Evolutionary conservation across 192 early-diverging fungal genomes (phyloP).

Genomic region (Jimgerdemannia flammicorona): DNA sequence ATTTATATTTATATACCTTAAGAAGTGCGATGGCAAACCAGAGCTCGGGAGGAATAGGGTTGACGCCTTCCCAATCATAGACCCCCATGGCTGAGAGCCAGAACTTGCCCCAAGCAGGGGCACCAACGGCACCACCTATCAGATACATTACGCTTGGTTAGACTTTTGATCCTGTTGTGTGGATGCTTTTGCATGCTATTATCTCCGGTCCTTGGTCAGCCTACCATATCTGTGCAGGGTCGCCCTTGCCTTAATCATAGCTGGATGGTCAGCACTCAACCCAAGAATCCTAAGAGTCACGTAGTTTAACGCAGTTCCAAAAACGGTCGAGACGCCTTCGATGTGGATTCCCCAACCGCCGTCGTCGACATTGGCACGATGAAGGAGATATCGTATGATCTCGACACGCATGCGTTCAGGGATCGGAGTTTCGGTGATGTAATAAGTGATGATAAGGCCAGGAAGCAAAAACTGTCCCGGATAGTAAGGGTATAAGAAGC

Average conservation of each 20-base stretch:
- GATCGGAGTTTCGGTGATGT: constrained; percentile 73
- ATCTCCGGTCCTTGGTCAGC: background rate
- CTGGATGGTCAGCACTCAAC: constrained; percentile 81
- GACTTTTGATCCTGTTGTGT: background rate
- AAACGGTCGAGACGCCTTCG: constrained; percentile 88
- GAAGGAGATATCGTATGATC: constrained; percentile 84
- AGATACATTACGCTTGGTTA: background rate
- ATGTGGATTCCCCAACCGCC: constrained; percentile 99
- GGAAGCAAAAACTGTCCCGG: constrained; percentile 74
- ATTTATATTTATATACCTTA: background rate
- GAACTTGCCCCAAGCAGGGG: constrained; percentile 98
- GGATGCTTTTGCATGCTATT: no score
- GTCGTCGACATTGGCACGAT: constrained; percentile 76
- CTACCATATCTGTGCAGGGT: constrained; percentile 79
- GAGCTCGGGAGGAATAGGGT: constrained; percentile 93
- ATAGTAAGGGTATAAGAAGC: no score
- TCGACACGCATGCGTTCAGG: constrained; percentile 66
- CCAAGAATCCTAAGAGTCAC: constrained; percentile 86
- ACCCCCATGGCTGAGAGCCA: constrained; percentile 89
- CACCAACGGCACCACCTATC: constrained; percentile 74
- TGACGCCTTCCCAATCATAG: constrained; percentile 96
- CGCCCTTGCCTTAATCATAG: constrained; percentile 73
- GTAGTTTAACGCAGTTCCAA: constrained; percentile 96
- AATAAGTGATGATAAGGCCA: constrained; percentile 85
- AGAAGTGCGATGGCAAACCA: constrained; percentile 42